Conservation (phyloP, 2,329 filamentous ascomycete species). For the Fusarium tanahbumbuense region DNA sequence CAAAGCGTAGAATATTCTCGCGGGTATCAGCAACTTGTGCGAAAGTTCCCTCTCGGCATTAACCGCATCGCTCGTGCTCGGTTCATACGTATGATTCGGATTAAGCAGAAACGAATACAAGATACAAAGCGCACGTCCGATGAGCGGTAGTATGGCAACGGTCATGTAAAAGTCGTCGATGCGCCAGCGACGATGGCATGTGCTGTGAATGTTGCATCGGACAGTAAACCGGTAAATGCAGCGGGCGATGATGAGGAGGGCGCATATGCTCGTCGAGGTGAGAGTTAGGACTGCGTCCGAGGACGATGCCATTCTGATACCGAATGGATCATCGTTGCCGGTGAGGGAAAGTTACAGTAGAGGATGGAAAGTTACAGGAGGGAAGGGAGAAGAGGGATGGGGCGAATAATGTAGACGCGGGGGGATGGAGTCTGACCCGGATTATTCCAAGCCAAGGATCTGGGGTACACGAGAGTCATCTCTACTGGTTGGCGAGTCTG, state of each 20-base stretch:
- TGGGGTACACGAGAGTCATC: background rate
- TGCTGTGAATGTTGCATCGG: conserved; percentile 44
- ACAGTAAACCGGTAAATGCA: conserved; percentile 43
- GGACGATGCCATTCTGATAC: conserved; percentile 38
- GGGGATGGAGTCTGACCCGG: background rate
- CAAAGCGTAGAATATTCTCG: conserved; percentile 47
- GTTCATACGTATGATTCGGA: conserved; percentile 42
- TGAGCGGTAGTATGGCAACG: conserved; percentile 47
- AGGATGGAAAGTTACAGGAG: background rate
- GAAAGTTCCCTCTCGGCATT: conserved; percentile 40
- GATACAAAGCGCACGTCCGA: conserved; percentile 46
- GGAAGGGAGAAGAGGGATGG: background rate
- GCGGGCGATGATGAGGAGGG: conserved; percentile 46
- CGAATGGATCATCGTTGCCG: conserved; percentile 12
- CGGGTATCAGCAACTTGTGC: conserved; percentile 46
- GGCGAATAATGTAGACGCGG: conserved; percentile 2
- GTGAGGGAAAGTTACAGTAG: background rate
- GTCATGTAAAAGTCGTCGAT: conserved; percentile 51
- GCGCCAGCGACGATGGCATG: conserved; percentile 49
- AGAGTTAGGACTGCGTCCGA: conserved; percentile 45
- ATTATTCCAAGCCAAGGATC: background rate
- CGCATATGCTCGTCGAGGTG: conserved; percentile 45
- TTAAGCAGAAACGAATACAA: conserved; percentile 44
- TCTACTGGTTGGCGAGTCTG: background rate
- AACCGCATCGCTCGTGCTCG: conserved; percentile 36